Evolutionary conservation across 768 basidiomycete genomes (phyloP), one percentile per base, ranked within the genome.

Genomic region (Clavaria fumosa): DNA sequence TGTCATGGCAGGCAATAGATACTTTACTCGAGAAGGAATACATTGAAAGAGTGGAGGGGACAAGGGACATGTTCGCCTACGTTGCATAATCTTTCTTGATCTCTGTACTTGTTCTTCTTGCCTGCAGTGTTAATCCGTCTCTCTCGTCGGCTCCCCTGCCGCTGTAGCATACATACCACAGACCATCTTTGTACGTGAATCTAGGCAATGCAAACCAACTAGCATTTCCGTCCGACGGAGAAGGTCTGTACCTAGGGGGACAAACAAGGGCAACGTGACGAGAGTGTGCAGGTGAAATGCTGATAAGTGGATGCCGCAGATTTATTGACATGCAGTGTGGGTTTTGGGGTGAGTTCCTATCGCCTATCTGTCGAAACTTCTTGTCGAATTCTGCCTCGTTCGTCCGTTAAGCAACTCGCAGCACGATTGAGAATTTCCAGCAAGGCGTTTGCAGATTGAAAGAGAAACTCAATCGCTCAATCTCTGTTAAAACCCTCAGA

Each of bases 21-120:
- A 76, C 76, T 10, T 63, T 97, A 14, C 64, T 96, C 34, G 93
- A 96, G 63, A 93, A 93, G 61, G 93, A 99, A 55, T 99, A 96
- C 56, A 82, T 99, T 48, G 91, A 97, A 53, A 78, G 93, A 21
- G 80, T 88, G 10, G 86, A 89, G 15, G 84, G 79, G 7, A 76
- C 79, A n/a, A 78, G 81, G 52, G 89, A 93, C 58, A 82, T 82
- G 23, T 88, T 85, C 55, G 73, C 75, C 34, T 82, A 82, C 53
- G 70, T 79, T 46, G 78, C 78, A 42, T 80, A 59, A 65, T 24
- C n/a, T 21, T 17, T 34, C 24, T 18, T 31, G 35, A 37, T 31
- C 15, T 41, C 35, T 44, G 38, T 28, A 6, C 19, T 31, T 32
- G 37, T 35, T 41, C 19, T 30, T 31, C 19, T 21, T 32, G 27